These are phyloP conservation scores for Priceomyces fermenticarens DNA, from an alignment of 805 yeast species.

Conservation along the genomic window DNA sequence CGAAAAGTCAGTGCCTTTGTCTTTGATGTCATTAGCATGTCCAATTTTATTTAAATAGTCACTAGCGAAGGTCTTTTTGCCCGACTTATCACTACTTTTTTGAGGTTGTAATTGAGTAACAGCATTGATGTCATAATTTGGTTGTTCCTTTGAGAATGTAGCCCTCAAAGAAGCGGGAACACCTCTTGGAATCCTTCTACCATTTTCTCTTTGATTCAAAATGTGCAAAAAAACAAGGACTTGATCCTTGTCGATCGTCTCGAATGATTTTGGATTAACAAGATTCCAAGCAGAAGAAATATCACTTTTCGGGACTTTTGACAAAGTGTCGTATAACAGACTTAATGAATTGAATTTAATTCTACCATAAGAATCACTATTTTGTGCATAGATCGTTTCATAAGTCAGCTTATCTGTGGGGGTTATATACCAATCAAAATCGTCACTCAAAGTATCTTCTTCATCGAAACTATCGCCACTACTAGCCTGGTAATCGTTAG, in stretches of 20 bases:
- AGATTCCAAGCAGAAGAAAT: slow-evolving; percentile 90
- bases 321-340: slow-evolving; percentile 65
- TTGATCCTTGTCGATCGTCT: slow-evolving; percentile 92
- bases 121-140: slow-evolving; percentile 61
- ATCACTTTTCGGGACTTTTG: slow-evolving; percentile 78
- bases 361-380: slow-evolving; percentile 77
- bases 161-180: slow-evolving; percentile 93
- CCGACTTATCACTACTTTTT: slow-evolving; percentile 16
- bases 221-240: slow-evolving; percentile 85
- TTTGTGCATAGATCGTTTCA: slow-evolving; percentile 70
- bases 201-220: slow-evolving; percentile 82
- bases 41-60: slow-evolving; percentile 58
- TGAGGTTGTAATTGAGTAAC: slow-evolving; percentile 19
- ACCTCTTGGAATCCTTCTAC: slow-evolving; percentile 83
- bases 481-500: slow-evolving; percentile 9
- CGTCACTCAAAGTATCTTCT: slow-evolving; percentile 55
- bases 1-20: slow-evolving; percentile 66
- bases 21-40: slow-evolving; percentile 32
- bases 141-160: slow-evolving; percentile 81
- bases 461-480: slow-evolving; percentile 55
- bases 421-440: slow-evolving; percentile 95
- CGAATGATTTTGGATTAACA: slow-evolving; percentile 85
- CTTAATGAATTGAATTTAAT: slow-evolving; percentile 69
- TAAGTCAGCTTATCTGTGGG: slow-evolving; percentile 81
- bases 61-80: slow-evolving; percentile 47